Evolutionary conservation across 768 basidiomycete genomes (phyloP).

Genomic region (Chiua virens): DNA sequence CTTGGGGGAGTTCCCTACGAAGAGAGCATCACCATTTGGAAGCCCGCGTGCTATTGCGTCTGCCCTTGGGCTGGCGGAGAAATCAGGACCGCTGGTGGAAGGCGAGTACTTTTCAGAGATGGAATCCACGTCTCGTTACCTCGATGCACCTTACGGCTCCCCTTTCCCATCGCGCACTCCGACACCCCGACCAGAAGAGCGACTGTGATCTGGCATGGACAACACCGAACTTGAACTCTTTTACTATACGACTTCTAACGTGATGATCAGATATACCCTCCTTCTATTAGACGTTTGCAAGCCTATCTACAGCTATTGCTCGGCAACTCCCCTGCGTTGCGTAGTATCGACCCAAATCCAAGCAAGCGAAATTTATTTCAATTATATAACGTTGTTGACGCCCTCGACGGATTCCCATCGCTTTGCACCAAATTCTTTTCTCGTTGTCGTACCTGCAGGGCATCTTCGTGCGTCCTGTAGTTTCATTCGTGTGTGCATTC

Average conservation of each 20-base stretch:
- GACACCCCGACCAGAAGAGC: conserved; percentile 40
- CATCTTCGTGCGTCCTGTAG: conserved; percentile 19
- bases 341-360: conserved; percentile 21
- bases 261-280: conserved; percentile 35
- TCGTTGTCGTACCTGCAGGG: conserved; percentile 13
- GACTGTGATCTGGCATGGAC: conserved; percentile 23
- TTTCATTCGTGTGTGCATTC: conserved; percentile 16
- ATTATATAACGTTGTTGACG: conserved; percentile 35
- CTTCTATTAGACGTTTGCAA: conserved; percentile 34
- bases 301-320: conserved; percentile 34
- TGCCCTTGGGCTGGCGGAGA: conserved; percentile 44
- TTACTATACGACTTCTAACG: conserved; percentile 36
- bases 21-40: conserved; percentile 48
- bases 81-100: conserved; percentile 22
- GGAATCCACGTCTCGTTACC: conserved; percentile 44
- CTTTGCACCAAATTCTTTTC: conserved; percentile 22
- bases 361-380: conserved; percentile 36
- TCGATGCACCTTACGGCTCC: conserved; percentile 50
- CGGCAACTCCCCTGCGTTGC: conserved; percentile 24
- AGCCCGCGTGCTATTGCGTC: conserved; percentile 51
- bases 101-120: conserved; percentile 40
- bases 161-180: conserved; percentile 50
- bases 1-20: conserved; percentile 54
- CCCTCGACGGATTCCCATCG: conserved; percentile 24
- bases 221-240: conserved; percentile 15